A percentile compares a stretch with the other conserved stretches of the same genome.
Evolutionary conservation across 2,329 filamentous ascomycete species (phyloP).

Genomic region (Drechslerella stenobrocha): DNA sequence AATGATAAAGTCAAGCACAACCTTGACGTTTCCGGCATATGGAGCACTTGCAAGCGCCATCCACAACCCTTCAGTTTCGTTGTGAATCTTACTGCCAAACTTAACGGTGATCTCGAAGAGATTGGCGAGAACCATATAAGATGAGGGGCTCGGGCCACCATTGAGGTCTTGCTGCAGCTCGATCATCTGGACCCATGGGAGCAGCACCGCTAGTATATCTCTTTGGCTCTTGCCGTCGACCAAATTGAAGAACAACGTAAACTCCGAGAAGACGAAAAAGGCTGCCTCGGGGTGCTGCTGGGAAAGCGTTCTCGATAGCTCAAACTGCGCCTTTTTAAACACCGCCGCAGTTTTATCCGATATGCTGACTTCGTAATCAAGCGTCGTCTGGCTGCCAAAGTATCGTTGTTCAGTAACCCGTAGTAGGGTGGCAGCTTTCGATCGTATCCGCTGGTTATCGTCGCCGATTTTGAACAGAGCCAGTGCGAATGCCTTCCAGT

Average conservation of each 20-base stretch:
- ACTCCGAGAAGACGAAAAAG: slow-evolving; percentile 94
- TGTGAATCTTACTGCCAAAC: slow-evolving; percentile 82
- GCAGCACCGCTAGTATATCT: slow-evolving; percentile 88
- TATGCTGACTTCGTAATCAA: slow-evolving; percentile 97
- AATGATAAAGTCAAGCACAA: slow-evolving; percentile 96
- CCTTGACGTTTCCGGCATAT: slow-evolving; percentile 87
- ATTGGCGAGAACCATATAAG: slow-evolving; percentile 93
- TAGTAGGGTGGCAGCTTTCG: slow-evolving; percentile 80
- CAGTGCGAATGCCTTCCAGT: slow-evolving; percentile 87
- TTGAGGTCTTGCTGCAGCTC: slow-evolving; percentile 90
- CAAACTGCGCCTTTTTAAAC: slow-evolving; percentile 95
- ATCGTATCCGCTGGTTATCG: slow-evolving; percentile 82
- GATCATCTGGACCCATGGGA: slow-evolving; percentile 95
- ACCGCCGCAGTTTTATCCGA: slow-evolving; percentile 98
- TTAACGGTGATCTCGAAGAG: slow-evolving; percentile 95
- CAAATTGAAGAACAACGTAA: slow-evolving; percentile 88
- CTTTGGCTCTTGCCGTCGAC: slow-evolving; percentile 79
- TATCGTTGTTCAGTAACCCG: slow-evolving; percentile 80
- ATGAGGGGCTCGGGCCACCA: slow-evolving; percentile 84
- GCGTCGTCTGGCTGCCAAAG: slow-evolving; percentile 82
- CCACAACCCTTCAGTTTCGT: slow-evolving; percentile 97
- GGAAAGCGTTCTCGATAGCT: slow-evolving; percentile 86
- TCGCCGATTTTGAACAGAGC: slow-evolving; percentile 92
- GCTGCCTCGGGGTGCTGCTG: slow-evolving; percentile 86
- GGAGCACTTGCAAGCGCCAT: slow-evolving; percentile 92